A percentile compares a stretch with the other conserved stretches of the same genome.
Evolutionary conservation across 805 yeast genomes (phyloP).

Genomic region (Sungouiozyma intestinalis): DNA sequence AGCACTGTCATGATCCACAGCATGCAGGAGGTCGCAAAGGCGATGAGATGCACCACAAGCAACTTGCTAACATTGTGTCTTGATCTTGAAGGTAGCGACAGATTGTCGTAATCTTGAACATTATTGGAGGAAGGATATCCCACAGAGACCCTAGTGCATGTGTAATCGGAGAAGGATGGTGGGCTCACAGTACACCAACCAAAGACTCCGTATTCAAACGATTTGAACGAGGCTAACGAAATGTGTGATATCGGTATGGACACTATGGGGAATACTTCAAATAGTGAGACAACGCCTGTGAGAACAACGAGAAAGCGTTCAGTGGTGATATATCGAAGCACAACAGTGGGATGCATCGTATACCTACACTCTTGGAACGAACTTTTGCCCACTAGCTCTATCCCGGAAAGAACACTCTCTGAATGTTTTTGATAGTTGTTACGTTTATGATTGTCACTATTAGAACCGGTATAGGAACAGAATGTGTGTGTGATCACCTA

Average conservation of each 20-base stretch:
- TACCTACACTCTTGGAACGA: no score
- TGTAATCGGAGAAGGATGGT: neutral
- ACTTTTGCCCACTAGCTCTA: no score
- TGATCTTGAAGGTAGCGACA: constrained; percentile 49
- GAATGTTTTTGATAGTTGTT: no score
- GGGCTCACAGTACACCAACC: constrained; percentile 42
- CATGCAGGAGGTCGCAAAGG: constrained; percentile 44
- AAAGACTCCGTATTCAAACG: constrained; percentile 54
- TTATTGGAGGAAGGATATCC: constrained; percentile 18
- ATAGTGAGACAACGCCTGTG: constrained; percentile 39
- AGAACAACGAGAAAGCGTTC: constrained; percentile 16
- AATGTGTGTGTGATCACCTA: no score
- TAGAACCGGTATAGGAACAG: no score
- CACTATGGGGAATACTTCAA: constrained; percentile 49
- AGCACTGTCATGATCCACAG: constrained; percentile 33
- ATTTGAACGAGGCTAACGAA: constrained; percentile 39
- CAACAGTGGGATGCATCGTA: neutral
- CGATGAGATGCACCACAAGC: constrained; percentile 57
- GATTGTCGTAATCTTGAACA: constrained; percentile 29
- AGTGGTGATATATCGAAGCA: neutral
- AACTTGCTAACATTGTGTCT: constrained; percentile 48
- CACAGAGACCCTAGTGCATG: constrained; percentile 8
- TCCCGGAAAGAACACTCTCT: no score
- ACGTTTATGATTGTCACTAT: no score
- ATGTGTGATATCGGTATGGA: constrained; percentile 51